Base-by-base conservation (phyloP, 306 rosid species). In the Prunus campanulata region DNA sequence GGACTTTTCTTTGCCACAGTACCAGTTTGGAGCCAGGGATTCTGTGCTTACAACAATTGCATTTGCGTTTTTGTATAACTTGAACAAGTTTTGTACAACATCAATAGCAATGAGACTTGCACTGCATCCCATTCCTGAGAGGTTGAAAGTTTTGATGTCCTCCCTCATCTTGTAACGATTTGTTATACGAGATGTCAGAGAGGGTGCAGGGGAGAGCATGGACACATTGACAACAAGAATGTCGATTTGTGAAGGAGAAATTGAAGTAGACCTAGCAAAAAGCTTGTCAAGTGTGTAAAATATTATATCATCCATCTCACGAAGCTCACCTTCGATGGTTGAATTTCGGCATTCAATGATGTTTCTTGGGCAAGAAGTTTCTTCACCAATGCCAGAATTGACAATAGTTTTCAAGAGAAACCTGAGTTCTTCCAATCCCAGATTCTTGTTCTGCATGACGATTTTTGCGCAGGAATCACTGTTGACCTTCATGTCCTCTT, bases 51-150 rank as follows among this genome's bases (percentile, higher is more conserved):
- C 93, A 20, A 91, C 94, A 10, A 91, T 5, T n/a, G 93, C 97
- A 7, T 86, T 8, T 0, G 78, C 44, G 48, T 91, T 83, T 32
- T 59, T 60, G 74, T 88, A 10, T 0, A 86, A 71, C 80, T 90
- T 86, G 80, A 93, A 90, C 24, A 90, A 74, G 16, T 78, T 91
- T 48, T 86, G 93, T 51, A 93, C 97, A 22, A 93, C 70, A 55
- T 91, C 98, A 24, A 93, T 77, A 2, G 85, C 96, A 0, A 87
- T 89, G 4, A 91, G 85, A 56, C 97, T 93, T 6, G 90, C 96
- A 71, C 97, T 90, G 66, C 96, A 93, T 5, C 98, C 97, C 97
- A 93, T 93, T 61, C 98, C 98, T 0, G 98, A 55, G 24, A 93
- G 93, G 74, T 91, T 93, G 77, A 86, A 83, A 8, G 86, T 72